A percentile compares a stretch with the other conserved stretches of the same genome.
Evolutionary conservation across 83 land plant species (phyloP).

Genomic region (Thuja plicata): DNA sequence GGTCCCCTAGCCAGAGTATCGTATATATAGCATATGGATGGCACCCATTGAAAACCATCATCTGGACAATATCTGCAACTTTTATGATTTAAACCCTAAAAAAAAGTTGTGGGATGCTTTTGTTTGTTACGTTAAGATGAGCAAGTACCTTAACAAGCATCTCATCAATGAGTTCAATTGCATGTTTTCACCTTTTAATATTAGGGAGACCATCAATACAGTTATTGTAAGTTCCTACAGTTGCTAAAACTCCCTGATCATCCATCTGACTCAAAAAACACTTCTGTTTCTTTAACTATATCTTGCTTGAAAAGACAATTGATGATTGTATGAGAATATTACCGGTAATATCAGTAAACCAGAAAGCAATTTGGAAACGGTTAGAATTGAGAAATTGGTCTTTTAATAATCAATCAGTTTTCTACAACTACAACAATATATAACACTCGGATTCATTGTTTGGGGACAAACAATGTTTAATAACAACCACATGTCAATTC

Average conservation of each 20-base stretch:
- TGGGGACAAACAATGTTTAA: not conserved
- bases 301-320: slow-evolving; percentile 56
- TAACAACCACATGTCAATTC: not conserved
- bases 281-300: slow-evolving; percentile 53
- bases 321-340: slow-evolving; percentile 30
- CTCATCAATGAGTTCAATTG: slow-evolving; percentile 52
- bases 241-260: slow-evolving; percentile 44
- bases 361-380: not conserved
- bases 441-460: not conserved
- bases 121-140: slow-evolving; percentile 60
- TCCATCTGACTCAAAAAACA: slow-evolving; percentile 45
- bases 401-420: not conserved
- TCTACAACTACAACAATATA: not conserved
- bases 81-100: slow-evolving; percentile 50
- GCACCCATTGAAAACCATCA: slow-evolving; percentile 58
- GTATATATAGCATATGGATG: slow-evolving; percentile 53
- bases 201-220: slow-evolving; percentile 50
- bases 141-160: slow-evolving; percentile 56
- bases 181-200: slow-evolving; percentile 44
- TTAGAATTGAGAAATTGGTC: not conserved
- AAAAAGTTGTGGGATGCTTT: slow-evolving; percentile 38
- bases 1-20: slow-evolving; percentile 44
- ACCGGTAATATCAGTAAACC: not conserved
- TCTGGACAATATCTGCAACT: slow-evolving; percentile 53
- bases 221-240: slow-evolving; percentile 35